Conservation (phyloP, 83 land plant species). For the Larix sibirica region DNA sequence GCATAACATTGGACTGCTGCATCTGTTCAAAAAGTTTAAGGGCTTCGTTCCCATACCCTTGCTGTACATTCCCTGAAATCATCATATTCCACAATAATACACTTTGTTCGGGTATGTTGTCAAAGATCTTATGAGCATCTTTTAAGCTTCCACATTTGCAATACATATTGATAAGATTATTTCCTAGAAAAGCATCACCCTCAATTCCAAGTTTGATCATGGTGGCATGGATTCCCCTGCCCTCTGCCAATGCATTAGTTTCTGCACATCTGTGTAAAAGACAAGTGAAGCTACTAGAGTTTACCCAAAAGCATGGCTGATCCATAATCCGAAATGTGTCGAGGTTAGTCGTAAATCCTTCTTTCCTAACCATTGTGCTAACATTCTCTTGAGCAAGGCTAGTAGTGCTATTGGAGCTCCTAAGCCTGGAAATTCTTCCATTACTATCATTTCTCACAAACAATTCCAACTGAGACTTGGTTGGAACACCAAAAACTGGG, state of each 20-base stretch:
- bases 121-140: slow-evolving; percentile 32
- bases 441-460: no score
- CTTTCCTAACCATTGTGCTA: no score
- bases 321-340: no score
- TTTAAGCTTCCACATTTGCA: slow-evolving; percentile 2
- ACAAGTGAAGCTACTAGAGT: no score
- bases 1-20: slow-evolving; percentile 21
- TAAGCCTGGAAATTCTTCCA: no score
- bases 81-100: slow-evolving; percentile 46
- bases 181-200: background rate
- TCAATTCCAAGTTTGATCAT: background rate
- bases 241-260: background rate
- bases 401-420: no score
- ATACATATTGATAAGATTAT: background rate
- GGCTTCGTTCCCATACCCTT: slow-evolving; percentile 29
- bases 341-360: no score
- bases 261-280: no score
- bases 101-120: slow-evolving; percentile 32
- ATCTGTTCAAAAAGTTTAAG: slow-evolving; percentile 29
- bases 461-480: no score
- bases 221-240: background rate
- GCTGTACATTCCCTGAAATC: slow-evolving; percentile 40
- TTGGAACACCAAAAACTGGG: no score
- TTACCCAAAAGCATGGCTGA: no score
- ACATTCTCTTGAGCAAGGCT: no score